Evolutionary conservation across 768 basidiomycete genomes (phyloP).

Genomic region (Tulasnella sp.): DNA sequence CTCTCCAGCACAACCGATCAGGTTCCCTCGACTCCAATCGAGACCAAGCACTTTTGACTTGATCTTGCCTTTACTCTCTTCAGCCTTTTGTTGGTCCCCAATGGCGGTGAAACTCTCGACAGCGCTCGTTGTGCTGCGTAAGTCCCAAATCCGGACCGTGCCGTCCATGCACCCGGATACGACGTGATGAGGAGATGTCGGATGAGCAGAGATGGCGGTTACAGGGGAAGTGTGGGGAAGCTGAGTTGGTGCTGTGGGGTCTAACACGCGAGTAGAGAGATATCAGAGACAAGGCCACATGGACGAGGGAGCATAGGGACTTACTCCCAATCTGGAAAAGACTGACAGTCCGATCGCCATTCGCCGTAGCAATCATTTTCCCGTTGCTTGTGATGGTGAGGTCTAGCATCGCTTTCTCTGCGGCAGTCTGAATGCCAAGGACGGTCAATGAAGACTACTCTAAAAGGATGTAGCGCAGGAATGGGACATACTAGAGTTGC

Average conservation of each 20-base stretch:
- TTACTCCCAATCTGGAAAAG: constrained; percentile 51
- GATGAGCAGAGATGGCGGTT: constrained; percentile 40
- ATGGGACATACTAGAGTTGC: constrained; percentile 44
- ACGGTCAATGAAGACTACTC: background rate
- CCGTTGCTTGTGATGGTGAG: constrained; percentile 37
- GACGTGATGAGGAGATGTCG: constrained; percentile 37
- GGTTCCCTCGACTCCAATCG: constrained; percentile 3
- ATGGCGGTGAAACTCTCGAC: constrained; percentile 41
- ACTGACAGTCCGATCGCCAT: constrained; percentile 63
- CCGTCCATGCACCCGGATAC: constrained; percentile 72
- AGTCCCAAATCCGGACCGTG: constrained; percentile 64
- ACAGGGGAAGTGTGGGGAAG: constrained; percentile 57
- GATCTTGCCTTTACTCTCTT: background rate
- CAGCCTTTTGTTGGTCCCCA: background rate
- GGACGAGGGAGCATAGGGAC: constrained; percentile 19
- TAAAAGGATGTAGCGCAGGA: background rate
- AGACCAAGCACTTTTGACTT: constrained; percentile 3
- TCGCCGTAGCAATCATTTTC: constrained; percentile 43
- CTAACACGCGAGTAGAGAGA: background rate
- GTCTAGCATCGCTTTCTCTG: constrained; percentile 66
- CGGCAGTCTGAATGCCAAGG: constrained; percentile 38
- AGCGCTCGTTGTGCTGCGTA: constrained; percentile 53
- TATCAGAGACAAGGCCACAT: background rate
- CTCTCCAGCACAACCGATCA: constrained; percentile 12
- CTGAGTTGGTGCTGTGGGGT: constrained; percentile 26